Evolutionary conservation across 108 stramenopile genomes (phyloP), one percentile per base, ranked within the genome.

Genomic region (Cyclotella atomus): DNA sequence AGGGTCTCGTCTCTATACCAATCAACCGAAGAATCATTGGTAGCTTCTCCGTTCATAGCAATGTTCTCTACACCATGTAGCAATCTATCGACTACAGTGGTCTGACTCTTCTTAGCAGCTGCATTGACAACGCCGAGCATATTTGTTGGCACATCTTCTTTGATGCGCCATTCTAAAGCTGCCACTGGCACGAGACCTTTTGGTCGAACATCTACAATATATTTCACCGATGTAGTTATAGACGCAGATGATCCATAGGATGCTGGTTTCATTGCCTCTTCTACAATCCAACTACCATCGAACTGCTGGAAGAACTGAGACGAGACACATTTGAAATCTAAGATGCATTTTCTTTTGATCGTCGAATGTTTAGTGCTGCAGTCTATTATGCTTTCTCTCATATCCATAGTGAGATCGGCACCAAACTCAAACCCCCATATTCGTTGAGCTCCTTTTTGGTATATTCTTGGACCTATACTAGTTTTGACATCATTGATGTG

Each of bases 311-410:
- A 91, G 82, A 91, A 90, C 28, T 82, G 81, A 0, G 84, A 85
- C 19, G 88, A 84, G 0, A 91, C 81, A 34, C 89, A 84, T 41
- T 75, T 73, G 71, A 91, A 91, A 36, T 60, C 90, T 87, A 45
- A 52, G 16, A 91, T 84, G 10, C 71, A 63, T 16, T 87, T 70
- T 76, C 53, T 29, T 57, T 64, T 49, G 70, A 8, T 76, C 69
- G 17, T 45, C 57, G 25, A 68, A 97, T 97, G 24, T 97, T 96
- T 23, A 97, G 55, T 3, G 97, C 96, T 0, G 85, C 86, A 91
- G 93, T 12, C 97, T 96, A 55, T 92, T 92, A 0, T 96, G 97
- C 49, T 86, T 64, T 88, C 88, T 2, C 63, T 60, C 89, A 90
- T 90, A 35, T 88, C 86, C 88, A 90, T 88, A 24, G 81, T 85